Base-by-base conservation (phyloP, 768 basidiomycete species). In the Lentinula guzmanii region DNA sequence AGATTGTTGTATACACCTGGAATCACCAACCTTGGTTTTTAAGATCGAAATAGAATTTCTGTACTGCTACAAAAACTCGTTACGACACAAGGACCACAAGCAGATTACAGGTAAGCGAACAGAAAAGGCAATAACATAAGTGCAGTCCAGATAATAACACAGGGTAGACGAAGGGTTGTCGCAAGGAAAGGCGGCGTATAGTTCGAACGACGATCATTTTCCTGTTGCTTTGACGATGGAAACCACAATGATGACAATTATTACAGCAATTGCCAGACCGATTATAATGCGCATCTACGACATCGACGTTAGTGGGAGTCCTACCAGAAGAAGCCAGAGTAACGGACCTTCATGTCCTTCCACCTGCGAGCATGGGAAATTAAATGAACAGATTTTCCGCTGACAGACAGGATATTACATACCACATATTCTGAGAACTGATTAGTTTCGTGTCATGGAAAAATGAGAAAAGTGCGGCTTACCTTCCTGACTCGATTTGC, bases 201-300 rank as follows among this genome's bases (percentile, higher is more conserved):
- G 24, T 5, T 33, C 31, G 35, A 53, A 45, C 28, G 24, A 16
- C 13, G 45, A 16, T 52, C 21, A 60, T 62, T 84, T 72, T 43
- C 55, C 55, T 65, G 88, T 90, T 71, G 93, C 85, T 78, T 93
- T 94, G 71, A 97, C 91, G 69, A 98, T 87, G 34, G 91, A 92
- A 58, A 98, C 93, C 67, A 98, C 89, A 71, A 99, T 96, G 78
- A 99, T 95, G 73, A 95, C 80, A 66, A 98, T 83, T 71, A 99
- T 91, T 61, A 99, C 85, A 53, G 83, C 83, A 68, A 99, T 89
- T 58, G 91, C 93, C 51, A 90, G 81, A 61, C 89, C 92, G 68
- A 99, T 97, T 75, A 98, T 94, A 75, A 98, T 87, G 76, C 95
- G 87, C 96, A 97, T 97, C 91, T 95, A 62, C 33, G 9, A 24